Conservation (phyloP, 2,329 filamentous ascomycete species). For the Phaeophleospora eucalypticola region DNA sequence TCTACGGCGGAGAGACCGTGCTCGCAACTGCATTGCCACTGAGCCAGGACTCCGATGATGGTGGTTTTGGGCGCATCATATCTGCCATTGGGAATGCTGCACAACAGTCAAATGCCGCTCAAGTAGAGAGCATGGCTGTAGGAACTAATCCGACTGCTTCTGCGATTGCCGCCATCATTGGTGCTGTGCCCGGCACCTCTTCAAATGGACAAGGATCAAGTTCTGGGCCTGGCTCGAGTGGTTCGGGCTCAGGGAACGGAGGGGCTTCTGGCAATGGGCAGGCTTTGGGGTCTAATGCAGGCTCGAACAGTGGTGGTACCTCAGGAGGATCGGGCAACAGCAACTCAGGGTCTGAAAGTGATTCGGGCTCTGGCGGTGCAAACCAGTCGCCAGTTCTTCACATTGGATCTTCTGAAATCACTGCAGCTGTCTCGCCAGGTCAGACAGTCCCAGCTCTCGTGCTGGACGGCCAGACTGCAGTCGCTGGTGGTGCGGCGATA, state of each 20-base stretch:
- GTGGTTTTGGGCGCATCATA: conserved; percentile 9
- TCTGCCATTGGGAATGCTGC: conserved; percentile 13
- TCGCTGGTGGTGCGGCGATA: conserved; percentile 26
- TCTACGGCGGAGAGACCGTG: conserved; percentile 14
- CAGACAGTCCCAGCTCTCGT: conserved; percentile 20
- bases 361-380: neutral
- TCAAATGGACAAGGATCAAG: neutral
- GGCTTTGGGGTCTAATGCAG: neutral
- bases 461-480: conserved; percentile 26
- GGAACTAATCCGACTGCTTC: conserved; percentile 13
- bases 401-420: conserved; percentile 17
- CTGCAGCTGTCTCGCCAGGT: conserved; percentile 16
- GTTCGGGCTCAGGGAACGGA: neutral
- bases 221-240: neutral
- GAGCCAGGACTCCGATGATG: conserved; percentile 1
- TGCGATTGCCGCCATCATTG: conserved; percentile 11
- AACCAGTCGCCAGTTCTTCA: conserved; percentile 4
- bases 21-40: conserved; percentile 17
- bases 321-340: neutral
- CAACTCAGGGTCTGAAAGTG: neutral
- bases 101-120: conserved; percentile 18
- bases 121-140: conserved; percentile 15
- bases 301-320: neutral
- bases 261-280: neutral
- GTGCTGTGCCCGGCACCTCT: neutral